Evolutionary conservation across 2,329 filamentous ascomycete species (phyloP), one percentile per base, ranked within the genome.

Genomic region (Hypoxylon sp.): DNA sequence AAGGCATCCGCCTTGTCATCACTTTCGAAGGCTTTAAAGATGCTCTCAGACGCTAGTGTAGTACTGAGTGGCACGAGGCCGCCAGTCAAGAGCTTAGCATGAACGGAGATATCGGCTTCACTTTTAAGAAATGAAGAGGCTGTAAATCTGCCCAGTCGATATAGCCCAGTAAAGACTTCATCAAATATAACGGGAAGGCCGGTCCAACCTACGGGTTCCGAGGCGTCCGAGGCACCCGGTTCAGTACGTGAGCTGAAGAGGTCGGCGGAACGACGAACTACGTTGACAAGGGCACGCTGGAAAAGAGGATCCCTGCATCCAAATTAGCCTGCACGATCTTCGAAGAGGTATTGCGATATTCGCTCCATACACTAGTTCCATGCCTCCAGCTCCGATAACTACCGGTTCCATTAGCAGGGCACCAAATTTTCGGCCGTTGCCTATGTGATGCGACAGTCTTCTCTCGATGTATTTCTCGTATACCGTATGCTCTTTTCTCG

Each of bases 121-220:
- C 88, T 81, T 4, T 84, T 83, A 2, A 97, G 85, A 78, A 95
- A 92, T 0, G 90, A 90, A 0, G 91, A 88, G 0, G 92, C 85
- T 0, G 87, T 90, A 75, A 91, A 89, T 42, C 90, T 87, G 1
- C 94, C 93, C 0, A 97, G 88, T 11, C 94, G 92, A 78, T 94
- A 94, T 3, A 97, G 83, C 1, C 93, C 93, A 0, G 93, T 95
- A 80, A 97, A 97, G 37, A 97, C 93, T 77, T 97, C 94, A 76
- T 97, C 93, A 71, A 94, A 93, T 72, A 97, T 84, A 42, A 97
- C 82, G 0, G 94, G 93, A 3, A 97, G 85, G 1, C 93, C 92
- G 1, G 84, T 84, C 93, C 93, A 97, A 31, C 31, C 39, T 5
- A n/a, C 63, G 11, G 59, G 8, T 29, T 75, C 70, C 4, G 62